Conservation (phyloP, 1,284 basidiomycete species). For the Ganoderma meredithae region DNA sequence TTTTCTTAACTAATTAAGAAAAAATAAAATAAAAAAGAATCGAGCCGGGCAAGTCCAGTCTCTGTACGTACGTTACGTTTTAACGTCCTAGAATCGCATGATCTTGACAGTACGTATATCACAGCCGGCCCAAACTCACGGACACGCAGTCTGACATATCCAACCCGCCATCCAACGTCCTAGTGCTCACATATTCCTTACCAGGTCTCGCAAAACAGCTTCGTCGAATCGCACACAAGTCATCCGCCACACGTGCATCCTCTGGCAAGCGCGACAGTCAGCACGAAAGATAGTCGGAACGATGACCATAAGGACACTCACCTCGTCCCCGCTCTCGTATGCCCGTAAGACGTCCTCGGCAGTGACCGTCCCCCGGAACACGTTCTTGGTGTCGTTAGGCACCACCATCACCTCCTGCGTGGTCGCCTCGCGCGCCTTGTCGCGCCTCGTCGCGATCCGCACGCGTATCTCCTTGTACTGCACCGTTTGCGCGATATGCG, state of each 20-base stretch:
- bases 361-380: not conserved
- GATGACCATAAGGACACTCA: not conserved
- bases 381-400: not conserved
- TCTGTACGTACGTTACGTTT: too few species aligned
- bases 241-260: slow-evolving; percentile 8
- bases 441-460: slow-evolving; percentile 22
- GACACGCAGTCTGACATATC: not conserved
- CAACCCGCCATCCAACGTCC: not conserved
- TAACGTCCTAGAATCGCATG: not conserved
- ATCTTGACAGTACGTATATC: not conserved
- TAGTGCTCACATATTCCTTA: not conserved
- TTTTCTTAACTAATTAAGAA: not conserved
- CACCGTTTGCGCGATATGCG: not conserved
- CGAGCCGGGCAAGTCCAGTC: not conserved
- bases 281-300: not conserved
- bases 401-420: slow-evolving; percentile 23
- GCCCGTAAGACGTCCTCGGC: slow-evolving; percentile 2
- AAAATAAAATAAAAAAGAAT: not conserved
- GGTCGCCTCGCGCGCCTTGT: slow-evolving; percentile 27
- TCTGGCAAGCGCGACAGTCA: not conserved
- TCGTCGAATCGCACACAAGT: slow-evolving; percentile 9
- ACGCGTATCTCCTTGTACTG: slow-evolving; percentile 26
- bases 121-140: not conserved
- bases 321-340: slow-evolving; percentile 1
- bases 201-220: slow-evolving; percentile 3